Conservation (phyloP, 208 protist species). For the Zelonia costaricensis region DNA sequence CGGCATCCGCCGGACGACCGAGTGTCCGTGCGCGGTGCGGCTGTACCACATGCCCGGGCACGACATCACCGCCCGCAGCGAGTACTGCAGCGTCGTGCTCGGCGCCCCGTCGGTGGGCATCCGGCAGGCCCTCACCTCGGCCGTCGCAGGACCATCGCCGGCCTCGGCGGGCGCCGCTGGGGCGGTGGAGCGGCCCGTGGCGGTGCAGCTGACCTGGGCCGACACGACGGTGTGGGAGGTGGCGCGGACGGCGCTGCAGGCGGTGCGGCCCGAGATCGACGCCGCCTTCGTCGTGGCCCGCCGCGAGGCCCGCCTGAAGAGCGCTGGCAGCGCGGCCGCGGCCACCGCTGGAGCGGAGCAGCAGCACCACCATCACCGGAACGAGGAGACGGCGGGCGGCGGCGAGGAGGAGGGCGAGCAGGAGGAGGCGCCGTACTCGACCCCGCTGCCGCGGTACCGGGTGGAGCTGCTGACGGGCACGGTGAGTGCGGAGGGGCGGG, state of each 20-base stretch:
- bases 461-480: constrained; percentile 46
- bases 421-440: constrained; percentile 22
- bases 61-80: constrained; percentile 27
- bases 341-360: neutral
- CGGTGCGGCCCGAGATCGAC: constrained; percentile 30
- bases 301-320: neutral
- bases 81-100: constrained; percentile 36
- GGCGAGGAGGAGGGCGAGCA: constrained; percentile 5
- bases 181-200: constrained; percentile 11
- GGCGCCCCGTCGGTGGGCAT: constrained; percentile 29
- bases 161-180: neutral
- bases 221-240: constrained; percentile 64
- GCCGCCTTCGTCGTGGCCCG: constrained; percentile 8
- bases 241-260: constrained; percentile 27
- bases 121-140: constrained; percentile 3
- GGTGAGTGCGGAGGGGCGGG: constrained; percentile 44
- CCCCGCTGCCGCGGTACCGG: constrained; percentile 34
- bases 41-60: constrained; percentile 30
- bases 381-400: neutral
- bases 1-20: constrained; percentile 28
- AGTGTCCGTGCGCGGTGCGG: constrained; percentile 54
- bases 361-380: neutral
- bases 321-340: neutral
- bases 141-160: neutral
- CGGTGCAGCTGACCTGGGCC: constrained; percentile 53